phyloP scores from a whole-genome alignment of 352 stramenopile species.

The Pythium periplocum region DNA sequence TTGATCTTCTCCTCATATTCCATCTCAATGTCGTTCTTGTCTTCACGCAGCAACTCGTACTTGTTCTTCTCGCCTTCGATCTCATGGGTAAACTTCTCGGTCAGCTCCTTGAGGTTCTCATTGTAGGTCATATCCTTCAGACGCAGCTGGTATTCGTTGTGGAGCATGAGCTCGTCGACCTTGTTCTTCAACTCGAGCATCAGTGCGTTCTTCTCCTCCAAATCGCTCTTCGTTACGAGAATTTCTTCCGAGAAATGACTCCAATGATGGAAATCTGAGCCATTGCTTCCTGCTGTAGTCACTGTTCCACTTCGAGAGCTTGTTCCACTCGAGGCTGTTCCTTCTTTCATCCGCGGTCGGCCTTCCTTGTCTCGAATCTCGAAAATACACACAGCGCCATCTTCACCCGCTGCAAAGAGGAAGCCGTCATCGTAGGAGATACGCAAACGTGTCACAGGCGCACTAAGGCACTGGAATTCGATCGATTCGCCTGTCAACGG shows the following conservation, averaged over 20 bases:
- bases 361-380: conserved; percentile 87
- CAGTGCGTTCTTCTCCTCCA: conserved; percentile 90
- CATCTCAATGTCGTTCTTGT: conserved; percentile 92
- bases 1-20: conserved; percentile 90
- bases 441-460: conserved; percentile 71
- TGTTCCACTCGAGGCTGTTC: too few species aligned
- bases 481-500: conserved; percentile 88
- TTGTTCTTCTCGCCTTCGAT: conserved; percentile 91
- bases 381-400: conserved; percentile 84
- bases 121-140: conserved; percentile 95
- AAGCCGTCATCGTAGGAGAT: conserved; percentile 87
- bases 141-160: conserved; percentile 94
- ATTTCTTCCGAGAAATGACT: conserved; percentile 69
- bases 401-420: conserved; percentile 85
- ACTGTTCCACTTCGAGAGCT: too few species aligned
- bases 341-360: conserved; percentile 38
- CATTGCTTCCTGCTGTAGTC: background rate
- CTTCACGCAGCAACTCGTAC: conserved; percentile 84
- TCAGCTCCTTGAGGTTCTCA: conserved; percentile 93
- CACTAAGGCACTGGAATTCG: conserved; percentile 82
- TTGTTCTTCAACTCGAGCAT: conserved; percentile 94
- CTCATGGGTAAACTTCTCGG: conserved; percentile 91
- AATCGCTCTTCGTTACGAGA: conserved; percentile 85
- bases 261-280: conserved; percentile 14
- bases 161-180: conserved; percentile 91